Base-by-base conservation (phyloP, 2,329 filamentous ascomycete species). In the Fusarium annulatum region DNA sequence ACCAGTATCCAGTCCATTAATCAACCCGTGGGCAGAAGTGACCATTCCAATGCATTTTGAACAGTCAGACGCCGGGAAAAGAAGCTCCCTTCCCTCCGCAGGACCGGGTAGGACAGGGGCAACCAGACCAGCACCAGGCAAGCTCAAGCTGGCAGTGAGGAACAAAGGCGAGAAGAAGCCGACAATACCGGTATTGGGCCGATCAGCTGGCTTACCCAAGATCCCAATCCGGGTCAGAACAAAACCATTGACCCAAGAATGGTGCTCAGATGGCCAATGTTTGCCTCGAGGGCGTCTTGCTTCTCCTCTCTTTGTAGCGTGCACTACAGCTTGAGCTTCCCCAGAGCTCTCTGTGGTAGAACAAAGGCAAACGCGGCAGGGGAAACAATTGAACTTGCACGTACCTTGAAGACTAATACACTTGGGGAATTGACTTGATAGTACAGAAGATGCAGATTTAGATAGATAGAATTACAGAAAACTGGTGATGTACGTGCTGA, bases 321-420 rank as follows among this genome's bases (percentile, higher is more conserved):
- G 28, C 53, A 57, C 56, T 61, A 49, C 61, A 55, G 30, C 39
- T 51, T 60, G 63, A 65, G 65, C 58, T 68, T 51, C 28, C 46
- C 28, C 52, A 43, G 46, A 71, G 64, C 52, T 69, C 52, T 48
- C 66, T 49, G 56, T 61, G 64, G 51, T 55, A 67, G 62, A 74
- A 58, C 65, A 62, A 53, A 64, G 61, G 63, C 62, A 73, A 67
- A 66, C n/a, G 58, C 34, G 51, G 67, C 41, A 42, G 42, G 62
- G 42, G 42, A 64, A 64, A 60, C 14, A 66, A 75, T 64, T 41
- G 59, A 76, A 49, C 53, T 64, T 59, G 45, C 51, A 77, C 77
- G 46, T 78, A 78, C 77, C 77, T 78, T 70, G 61, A 57, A 41
- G 60, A 68, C 58, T 77, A 72, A 71, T 69, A 69, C 70, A 75